Percentiles rank a stretch among this genome's conserved stretches.
These are phyloP conservation scores for Pyrrhoderma lamaoense DNA, from an alignment of 1,284 basidiomycete species.

Conservation along the genomic window DNA sequence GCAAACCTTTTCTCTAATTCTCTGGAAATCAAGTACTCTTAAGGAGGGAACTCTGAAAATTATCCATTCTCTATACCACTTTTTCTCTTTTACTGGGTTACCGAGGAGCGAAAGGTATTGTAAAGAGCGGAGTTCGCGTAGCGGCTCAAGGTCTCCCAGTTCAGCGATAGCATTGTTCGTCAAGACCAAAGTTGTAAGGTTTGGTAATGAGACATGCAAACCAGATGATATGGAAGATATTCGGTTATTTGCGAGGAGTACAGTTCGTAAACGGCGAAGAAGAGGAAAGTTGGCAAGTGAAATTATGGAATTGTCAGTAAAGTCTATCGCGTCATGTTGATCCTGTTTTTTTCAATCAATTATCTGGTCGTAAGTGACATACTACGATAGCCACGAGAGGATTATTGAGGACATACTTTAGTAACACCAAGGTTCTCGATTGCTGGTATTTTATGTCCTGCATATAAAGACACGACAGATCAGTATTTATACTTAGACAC, in stretches of 20 bases:
- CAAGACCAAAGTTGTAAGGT: constrained; percentile 73
- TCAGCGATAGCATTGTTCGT: constrained; percentile 72
- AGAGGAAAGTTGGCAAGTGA: constrained; percentile 83
- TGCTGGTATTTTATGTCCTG: constrained; percentile 93
- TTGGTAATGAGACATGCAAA: constrained; percentile 76
- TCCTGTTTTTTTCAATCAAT: constrained; percentile 44
- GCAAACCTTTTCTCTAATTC: constrained; percentile 90
- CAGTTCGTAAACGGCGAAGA: constrained; percentile 69
- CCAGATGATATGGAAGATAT: constrained; percentile 77
- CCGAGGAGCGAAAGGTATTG: constrained; percentile 80
- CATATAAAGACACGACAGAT: constrained; percentile 16
- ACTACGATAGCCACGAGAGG: too few relatives aligned
- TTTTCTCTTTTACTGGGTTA: constrained; percentile 89
- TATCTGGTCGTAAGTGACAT: too few relatives aligned
- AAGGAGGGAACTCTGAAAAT: constrained; percentile 76
- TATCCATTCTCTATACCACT: constrained; percentile 97
- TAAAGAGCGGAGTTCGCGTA: constrained; percentile 73
- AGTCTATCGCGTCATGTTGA: constrained; percentile 90
- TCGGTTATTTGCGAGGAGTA: constrained; percentile 85
- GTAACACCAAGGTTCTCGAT: constrained; percentile 99
- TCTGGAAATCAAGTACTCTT: constrained; percentile 93
- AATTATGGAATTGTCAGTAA: constrained; percentile 92
- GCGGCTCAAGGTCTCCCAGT: constrained; percentile 79
- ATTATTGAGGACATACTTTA: constrained; percentile 51
- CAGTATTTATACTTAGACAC: background rate